Base-by-base conservation (phyloP, 1,284 basidiomycete genomes). In the Polyporus tsugae region DNA sequence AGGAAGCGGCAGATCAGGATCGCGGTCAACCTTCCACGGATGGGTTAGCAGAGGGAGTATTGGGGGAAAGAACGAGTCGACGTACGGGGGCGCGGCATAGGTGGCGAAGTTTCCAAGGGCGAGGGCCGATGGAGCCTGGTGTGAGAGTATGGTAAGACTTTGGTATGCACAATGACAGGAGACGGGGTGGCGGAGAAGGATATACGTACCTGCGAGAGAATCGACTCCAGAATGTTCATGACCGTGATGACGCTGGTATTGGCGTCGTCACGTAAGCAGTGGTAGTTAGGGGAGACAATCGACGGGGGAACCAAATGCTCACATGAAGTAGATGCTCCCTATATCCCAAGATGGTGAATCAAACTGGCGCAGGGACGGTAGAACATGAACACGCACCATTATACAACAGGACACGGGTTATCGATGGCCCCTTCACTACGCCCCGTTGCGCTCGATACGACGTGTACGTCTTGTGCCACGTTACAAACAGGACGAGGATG, bases 1-100 rank as follows among this genome's bases (percentile, higher is more conserved):
- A 62, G 41, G 41, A 46, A 62, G 29, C 25, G 60, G 41, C 41
- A 44, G 25, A 49, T 62, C 15, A 62, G 38, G 29, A 62, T 36
- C 33, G 41, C 11, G 4, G 41, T 62, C 41, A 62, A 9, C 10
- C 60, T 60, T n/a, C 7, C 6, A 19, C 19, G 17, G 22, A 25
- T 25, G 13, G 38, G n/a, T 49, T 6, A 49, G 22, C 4, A 25
- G 44, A 42, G 44, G n/a, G 19, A 49, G 7, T n/a, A n/a, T n/a
- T n/a, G 44, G 2, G 10, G 41, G 41, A 42, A 17, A 22, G 44
- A 49, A n/a, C n/a, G n/a, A n/a, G n/a, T 49, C 22, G 22, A 49
- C 46, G 46, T 10, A 49, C 46, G 46, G 46, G 2, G 46, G 46
- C 22, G 46, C n/a, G 46, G n/a, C 46, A 10, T 49, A 49, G 22